Conservation (phyloP, 176 grass and related monocot genomes). For the Dactylis glomerata region DNA sequence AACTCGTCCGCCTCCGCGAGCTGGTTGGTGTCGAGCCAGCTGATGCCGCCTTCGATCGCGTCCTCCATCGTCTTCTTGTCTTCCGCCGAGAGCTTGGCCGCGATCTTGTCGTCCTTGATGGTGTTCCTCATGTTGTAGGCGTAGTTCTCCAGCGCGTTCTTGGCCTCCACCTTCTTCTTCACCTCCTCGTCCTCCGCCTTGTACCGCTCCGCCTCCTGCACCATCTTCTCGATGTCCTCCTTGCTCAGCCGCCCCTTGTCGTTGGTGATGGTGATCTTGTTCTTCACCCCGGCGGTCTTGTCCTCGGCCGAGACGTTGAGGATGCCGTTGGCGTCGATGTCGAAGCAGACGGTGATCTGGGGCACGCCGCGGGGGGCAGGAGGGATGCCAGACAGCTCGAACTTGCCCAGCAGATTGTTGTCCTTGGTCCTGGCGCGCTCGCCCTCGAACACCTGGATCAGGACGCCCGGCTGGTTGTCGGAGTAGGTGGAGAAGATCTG, state of each 20-base stretch:
- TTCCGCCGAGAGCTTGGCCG: conserved; percentile 39
- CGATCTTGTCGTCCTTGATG: conserved; percentile 80
- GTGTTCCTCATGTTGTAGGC: conserved; percentile 94
- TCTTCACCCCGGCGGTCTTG: not conserved
- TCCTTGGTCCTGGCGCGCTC: conserved; percentile 63
- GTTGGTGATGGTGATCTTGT: too few relatives aligned
- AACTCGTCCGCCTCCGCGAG: conserved; percentile 77
- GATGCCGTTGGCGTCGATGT: conserved; percentile 69
- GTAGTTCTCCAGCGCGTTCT: conserved; percentile 76
- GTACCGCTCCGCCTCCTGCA: conserved; percentile 55
- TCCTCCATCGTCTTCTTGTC: conserved; percentile 83
- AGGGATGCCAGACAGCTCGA: conserved; percentile 60
- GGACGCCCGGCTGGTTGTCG: conserved; percentile 75
- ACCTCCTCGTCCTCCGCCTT: conserved; percentile 73
- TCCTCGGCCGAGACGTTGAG: conserved; percentile 65
- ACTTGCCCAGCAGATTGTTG: conserved; percentile 71
- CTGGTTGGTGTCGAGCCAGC: conserved; percentile 76
- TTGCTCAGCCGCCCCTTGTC: conserved; percentile 60
- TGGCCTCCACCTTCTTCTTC: conserved; percentile 78
- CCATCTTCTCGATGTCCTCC: conserved; percentile 63
- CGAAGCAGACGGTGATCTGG: conserved; percentile 69
- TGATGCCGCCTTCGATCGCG: conserved; percentile 40
- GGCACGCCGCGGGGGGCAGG: conserved; percentile 52
- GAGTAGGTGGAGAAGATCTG: conserved; percentile 79
- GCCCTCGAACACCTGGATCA: conserved; percentile 84